A percentile compares a stretch with the other conserved stretches of the same genome.
These are phyloP conservation scores for Colletotrichum viniferum DNA, from an alignment of 2,329 filamentous ascomycete genomes.

Conservation along the genomic window DNA sequence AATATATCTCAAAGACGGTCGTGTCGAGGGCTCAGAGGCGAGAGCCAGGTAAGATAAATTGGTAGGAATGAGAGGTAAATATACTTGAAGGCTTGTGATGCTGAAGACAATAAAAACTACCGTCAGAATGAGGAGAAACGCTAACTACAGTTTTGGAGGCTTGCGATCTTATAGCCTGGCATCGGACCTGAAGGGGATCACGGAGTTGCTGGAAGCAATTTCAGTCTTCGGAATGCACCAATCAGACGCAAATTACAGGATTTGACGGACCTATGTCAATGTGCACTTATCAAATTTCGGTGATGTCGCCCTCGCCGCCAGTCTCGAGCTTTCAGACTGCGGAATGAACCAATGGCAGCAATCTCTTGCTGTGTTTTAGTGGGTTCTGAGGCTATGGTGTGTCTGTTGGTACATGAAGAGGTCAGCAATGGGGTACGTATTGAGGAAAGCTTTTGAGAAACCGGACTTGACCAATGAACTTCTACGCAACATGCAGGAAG, in stretches of 20 bases:
- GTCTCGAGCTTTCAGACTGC: neutral
- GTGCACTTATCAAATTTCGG: neutral
- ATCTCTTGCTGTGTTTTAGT: neutral
- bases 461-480: neutral
- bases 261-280: neutral
- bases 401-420: too few relatives aligned
- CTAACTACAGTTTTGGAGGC: too few relatives aligned
- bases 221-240: neutral
- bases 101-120: too few relatives aligned
- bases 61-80: too few relatives aligned
- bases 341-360: neutral
- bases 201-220: neutral
- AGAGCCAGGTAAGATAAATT: too few relatives aligned
- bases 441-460: rapidly evolving
- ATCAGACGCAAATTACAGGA: neutral
- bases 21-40: too few relatives aligned
- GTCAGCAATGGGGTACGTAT: too few relatives aligned
- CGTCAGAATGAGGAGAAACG: too few relatives aligned
- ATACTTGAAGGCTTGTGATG: too few relatives aligned
- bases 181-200: neutral
- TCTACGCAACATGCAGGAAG: too few relatives aligned
- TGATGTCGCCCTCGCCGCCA: too few relatives aligned
- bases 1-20: neutral
- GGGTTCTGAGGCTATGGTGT: neutral
- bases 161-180: too few relatives aligned